Percentiles rank a stretch among this genome's conserved stretches.
phyloP scores from a whole-genome alignment of 177 flowering plant species.

The Vitis hybrid region DNA sequence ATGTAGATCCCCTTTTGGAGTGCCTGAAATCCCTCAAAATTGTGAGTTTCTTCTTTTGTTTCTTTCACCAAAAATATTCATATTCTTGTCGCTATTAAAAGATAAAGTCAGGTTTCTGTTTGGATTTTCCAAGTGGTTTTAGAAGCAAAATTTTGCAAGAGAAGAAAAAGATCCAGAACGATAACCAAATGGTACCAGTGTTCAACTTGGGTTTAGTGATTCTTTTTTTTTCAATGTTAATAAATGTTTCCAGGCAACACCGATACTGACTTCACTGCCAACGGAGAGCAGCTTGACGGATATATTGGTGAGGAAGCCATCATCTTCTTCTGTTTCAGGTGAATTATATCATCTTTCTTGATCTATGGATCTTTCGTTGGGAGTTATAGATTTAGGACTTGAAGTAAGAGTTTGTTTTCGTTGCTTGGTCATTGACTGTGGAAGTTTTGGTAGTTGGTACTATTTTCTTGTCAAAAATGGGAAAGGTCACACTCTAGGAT shows the following conservation, averaged over 20 bases:
- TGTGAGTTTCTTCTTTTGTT: conserved; percentile 41
- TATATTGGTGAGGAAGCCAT: conserved; percentile 72
- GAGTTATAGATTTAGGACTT: background rate
- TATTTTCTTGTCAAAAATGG: no score
- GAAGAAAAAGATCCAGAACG: no score
- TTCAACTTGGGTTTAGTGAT: background rate
- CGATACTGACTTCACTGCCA: conserved; percentile 65
- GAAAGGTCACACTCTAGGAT: no score
- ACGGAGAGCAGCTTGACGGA: conserved; percentile 83
- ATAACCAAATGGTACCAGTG: no score
- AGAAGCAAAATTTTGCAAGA: no score
- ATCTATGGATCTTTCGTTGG: background rate
- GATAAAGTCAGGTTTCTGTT: background rate
- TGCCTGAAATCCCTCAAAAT: conserved; percentile 67
- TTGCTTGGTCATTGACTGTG: background rate
- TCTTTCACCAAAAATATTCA: background rate
- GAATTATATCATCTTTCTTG: background rate
- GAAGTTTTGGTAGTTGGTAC: no score
- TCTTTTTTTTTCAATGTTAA: conserved; percentile 8
- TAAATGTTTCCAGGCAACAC: conserved; percentile 44
- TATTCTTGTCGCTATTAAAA: background rate
- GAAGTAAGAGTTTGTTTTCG: background rate
- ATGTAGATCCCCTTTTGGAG: conserved; percentile 71
- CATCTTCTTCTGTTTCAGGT: conserved; percentile 57
- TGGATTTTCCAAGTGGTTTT: background rate